Percentiles rank a stretch among this genome's conserved stretches.
phyloP scores from a whole-genome alignment of 495 filamentous ascomycete genomes.

The Friedmanniomyces simplex region DNA sequence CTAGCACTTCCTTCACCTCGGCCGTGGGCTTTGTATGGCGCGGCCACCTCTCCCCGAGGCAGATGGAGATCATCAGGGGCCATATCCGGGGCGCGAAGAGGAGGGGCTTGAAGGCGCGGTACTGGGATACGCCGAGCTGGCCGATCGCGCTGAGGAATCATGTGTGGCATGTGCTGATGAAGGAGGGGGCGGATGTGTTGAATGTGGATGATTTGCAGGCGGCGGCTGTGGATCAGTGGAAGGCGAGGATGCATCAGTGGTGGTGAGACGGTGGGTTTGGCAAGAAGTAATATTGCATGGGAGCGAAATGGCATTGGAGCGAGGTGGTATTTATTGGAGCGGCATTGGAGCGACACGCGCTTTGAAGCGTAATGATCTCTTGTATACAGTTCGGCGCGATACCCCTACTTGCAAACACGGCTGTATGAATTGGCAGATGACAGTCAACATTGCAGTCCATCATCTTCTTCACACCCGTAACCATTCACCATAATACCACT shows the following conservation, averaged over 20 bases:
- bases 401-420: too few relatives aligned
- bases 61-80: conserved; percentile 49
- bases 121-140: conserved; percentile 74
- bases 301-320: too few relatives aligned
- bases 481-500: too few relatives aligned
- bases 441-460: too few relatives aligned
- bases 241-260: conserved; percentile 1
- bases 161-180: conserved; percentile 61
- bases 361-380: too few relatives aligned
- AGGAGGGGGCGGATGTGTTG: conserved; percentile 60
- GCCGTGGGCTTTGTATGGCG: conserved; percentile 39
- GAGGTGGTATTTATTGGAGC: too few relatives aligned
- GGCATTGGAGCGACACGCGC: too few relatives aligned
- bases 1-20: conserved; percentile 38
- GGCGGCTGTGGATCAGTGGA: conserved; percentile 41
- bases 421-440: too few relatives aligned
- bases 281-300: too few relatives aligned
- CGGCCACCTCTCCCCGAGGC: conserved; percentile 35
- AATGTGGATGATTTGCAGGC: conserved; percentile 68
- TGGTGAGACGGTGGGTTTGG: too few relatives aligned
- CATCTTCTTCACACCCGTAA: too few relatives aligned
- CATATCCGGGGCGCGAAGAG: conserved; percentile 61
- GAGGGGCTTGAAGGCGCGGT: conserved; percentile 60
- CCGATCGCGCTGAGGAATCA: conserved; percentile 61
- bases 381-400: too few relatives aligned